These are phyloP conservation scores for Fraxinus quadrangulata DNA, from an alignment of 257 asterid species.

Conservation along the genomic window DNA sequence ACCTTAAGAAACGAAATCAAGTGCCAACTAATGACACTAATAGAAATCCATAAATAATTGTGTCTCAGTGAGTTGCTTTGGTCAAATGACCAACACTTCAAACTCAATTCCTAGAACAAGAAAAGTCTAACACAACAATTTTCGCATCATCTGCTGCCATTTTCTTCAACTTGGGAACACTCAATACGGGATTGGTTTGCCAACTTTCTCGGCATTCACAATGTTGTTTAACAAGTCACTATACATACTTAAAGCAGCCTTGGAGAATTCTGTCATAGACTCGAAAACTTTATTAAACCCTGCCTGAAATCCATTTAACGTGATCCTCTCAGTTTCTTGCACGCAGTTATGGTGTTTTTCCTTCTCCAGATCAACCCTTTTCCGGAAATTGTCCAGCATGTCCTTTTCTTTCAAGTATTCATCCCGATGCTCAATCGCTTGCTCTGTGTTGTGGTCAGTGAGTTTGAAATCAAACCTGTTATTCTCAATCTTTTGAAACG, in stretches of 20 bases:
- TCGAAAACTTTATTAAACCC: constrained; percentile 82
- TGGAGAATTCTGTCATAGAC: constrained; percentile 70
- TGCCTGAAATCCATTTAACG: constrained; percentile 73
- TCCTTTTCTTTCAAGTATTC: constrained; percentile 56
- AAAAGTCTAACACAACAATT: constrained; percentile 23
- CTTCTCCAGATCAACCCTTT: constrained; percentile 68
- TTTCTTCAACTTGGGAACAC: constrained; percentile 43
- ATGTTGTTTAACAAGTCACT: constrained; percentile 42
- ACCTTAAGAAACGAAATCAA: not conserved
- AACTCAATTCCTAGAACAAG: constrained; percentile 28
- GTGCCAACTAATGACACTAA: constrained; percentile 16
- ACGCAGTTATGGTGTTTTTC: constrained; percentile 66
- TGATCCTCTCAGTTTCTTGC: constrained; percentile 73
- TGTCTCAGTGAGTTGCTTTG: constrained; percentile 89
- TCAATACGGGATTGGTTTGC: constrained; percentile 42
- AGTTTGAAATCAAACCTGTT: constrained; percentile 50
- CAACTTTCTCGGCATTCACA: constrained; percentile 40
- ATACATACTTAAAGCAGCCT: constrained; percentile 62
- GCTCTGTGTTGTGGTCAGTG: constrained; percentile 40
- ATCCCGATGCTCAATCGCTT: constrained; percentile 40
- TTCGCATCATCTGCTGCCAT: constrained; percentile 47
- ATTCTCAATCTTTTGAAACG: constrained; percentile 64
- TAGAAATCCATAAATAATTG: constrained; percentile 26
- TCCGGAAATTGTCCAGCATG: constrained; percentile 50
- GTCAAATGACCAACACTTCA: constrained; percentile 41